phyloP scores from a whole-genome alignment of 805 yeast genomes.

The Ogataea glucozyma region DNA sequence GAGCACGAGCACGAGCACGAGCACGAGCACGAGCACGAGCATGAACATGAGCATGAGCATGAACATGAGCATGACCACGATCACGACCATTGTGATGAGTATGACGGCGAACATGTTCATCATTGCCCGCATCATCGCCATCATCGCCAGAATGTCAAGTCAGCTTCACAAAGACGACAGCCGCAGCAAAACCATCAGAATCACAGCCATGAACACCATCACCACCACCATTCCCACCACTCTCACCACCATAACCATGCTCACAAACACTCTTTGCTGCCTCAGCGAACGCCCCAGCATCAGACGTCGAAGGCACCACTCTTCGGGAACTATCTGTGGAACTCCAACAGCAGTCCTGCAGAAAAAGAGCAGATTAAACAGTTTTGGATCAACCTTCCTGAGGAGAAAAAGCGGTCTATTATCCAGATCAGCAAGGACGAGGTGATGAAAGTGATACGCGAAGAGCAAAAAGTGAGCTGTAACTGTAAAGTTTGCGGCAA shows the following conservation, averaged over 20 bases:
- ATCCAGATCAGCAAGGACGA: slow-evolving; percentile 69
- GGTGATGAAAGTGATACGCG: slow-evolving; percentile 62
- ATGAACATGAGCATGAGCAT: slow-evolving; percentile 18
- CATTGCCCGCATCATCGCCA: slow-evolving; percentile 20
- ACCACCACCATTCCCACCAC: slow-evolving; percentile 11
- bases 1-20: no score
- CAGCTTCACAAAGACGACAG: slow-evolving; percentile 2
- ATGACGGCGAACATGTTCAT: slow-evolving; percentile 16
- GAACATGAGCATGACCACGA: slow-evolving; percentile 18
- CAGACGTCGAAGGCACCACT: slow-evolving; percentile 23
- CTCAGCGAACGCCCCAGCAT: slow-evolving; percentile 24
- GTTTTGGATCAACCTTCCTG: slow-evolving; percentile 67
- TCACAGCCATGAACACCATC: slow-evolving; percentile 9
- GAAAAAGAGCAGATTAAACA: slow-evolving; percentile 52
- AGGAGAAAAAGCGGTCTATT: slow-evolving; percentile 60
- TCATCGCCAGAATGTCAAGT: slow-evolving; percentile 1
- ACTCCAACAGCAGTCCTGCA: slow-evolving; percentile 42
- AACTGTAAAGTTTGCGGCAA: slow-evolving; percentile 79
- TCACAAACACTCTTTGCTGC: slow-evolving; percentile 4
- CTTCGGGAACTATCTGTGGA: slow-evolving; percentile 30
- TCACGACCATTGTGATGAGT: slow-evolving; percentile 18
- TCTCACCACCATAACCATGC: slow-evolving; percentile 8
- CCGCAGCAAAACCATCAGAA: slow-evolving; percentile 9
- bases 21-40: no score
- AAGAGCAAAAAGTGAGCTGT: slow-evolving; percentile 59